These are phyloP conservation scores for Tulasnella sp. DNA, from an alignment of 768 basidiomycete species.

Conservation along the genomic window DNA sequence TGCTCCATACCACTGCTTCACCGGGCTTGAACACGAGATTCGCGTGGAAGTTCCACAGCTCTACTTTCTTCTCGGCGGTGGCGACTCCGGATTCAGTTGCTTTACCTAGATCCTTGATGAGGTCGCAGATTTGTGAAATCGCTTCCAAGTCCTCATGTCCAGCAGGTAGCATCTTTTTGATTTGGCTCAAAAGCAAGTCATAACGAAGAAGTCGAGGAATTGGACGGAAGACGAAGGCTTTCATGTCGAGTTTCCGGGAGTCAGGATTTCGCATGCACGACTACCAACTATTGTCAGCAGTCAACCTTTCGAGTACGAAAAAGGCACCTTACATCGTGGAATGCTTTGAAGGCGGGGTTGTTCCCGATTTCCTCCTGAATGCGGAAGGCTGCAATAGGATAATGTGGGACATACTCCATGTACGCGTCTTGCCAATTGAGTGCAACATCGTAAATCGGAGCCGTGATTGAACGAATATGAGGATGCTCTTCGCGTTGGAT, in stretches of 20 bases:
- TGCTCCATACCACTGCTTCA: slow-evolving; percentile 45
- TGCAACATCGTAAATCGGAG: slow-evolving; percentile 76
- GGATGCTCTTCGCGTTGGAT: slow-evolving; percentile 86
- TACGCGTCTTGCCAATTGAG: slow-evolving; percentile 89
- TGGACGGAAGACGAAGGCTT: slow-evolving; percentile 84
- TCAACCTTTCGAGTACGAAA: slow-evolving; percentile 20
- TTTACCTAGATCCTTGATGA: slow-evolving; percentile 77
- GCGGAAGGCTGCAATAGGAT: slow-evolving; percentile 79
- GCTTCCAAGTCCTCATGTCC: slow-evolving; percentile 71
- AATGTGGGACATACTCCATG: slow-evolving; percentile 86
- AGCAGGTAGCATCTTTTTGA: slow-evolving; percentile 61
- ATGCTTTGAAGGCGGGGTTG: slow-evolving; percentile 67
- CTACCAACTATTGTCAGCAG: not conserved
- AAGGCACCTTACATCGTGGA: slow-evolving; percentile 57
- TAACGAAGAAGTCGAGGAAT: slow-evolving; percentile 86
- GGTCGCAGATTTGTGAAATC: slow-evolving; percentile 76
- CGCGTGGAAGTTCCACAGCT: slow-evolving; percentile 76
- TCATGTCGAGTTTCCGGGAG: slow-evolving; percentile 78
- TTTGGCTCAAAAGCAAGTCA: slow-evolving; percentile 67
- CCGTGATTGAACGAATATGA: slow-evolving; percentile 64
- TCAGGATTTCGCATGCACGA: slow-evolving; percentile 46
- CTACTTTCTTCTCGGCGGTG: slow-evolving; percentile 78
- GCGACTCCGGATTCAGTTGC: slow-evolving; percentile 79
- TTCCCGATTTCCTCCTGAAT: slow-evolving; percentile 81
- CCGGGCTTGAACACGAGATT: slow-evolving; percentile 70